Evolutionary conservation across 2,329 filamentous ascomycete species (phyloP), one percentile per base, ranked within the genome.

Genomic region (Berkeleyomyces rouxiae): DNA sequence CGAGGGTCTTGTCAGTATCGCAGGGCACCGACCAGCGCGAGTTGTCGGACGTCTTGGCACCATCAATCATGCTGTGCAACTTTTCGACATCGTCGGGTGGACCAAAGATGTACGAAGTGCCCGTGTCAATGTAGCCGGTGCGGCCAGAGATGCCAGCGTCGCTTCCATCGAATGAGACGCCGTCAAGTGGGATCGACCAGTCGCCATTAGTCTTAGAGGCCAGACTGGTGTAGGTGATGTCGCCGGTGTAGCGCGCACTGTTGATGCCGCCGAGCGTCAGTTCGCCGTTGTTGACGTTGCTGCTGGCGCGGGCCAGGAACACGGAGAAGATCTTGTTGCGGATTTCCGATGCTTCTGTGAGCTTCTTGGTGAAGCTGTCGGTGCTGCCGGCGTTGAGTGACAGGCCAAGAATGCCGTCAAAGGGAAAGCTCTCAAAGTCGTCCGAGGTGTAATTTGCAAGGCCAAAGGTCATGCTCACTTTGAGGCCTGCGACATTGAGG

Each of bases 341-440:
- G 23, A 92, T 71, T 69, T 88, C 90, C 4, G 80, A 70, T n/a
- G 79, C 76, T 1, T 78, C 69, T 13, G 77, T 75, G 53, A 95
- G 73, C 1, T 79, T 74, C 46, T 85, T 77, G 70, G 93, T 77
- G 67, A 93, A 84, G 53, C 84, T 88, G 23, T 86, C 81, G 4
- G 80, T 79, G 43, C 75, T 76, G 2, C 79, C 80, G 9, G 77
- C 75, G 65, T 79, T 79, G 68, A 85, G 83, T 13, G 87, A 86
- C 33, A 95, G 74, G 3, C 90, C 90, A 2, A 96, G 75, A 58
- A 96, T 95, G 33, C 90, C 90, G 71, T 96, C 90, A 72, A 95
- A 90, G 1, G 88, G 86, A 68, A 92, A 95, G 61, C 81, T 79
- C 37, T 76, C 74, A 71, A 96, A 95, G 66, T 93, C 84, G 60